Conservation (phyloP, 169 alveolate species). For the Eimeria brunetti region DNA sequence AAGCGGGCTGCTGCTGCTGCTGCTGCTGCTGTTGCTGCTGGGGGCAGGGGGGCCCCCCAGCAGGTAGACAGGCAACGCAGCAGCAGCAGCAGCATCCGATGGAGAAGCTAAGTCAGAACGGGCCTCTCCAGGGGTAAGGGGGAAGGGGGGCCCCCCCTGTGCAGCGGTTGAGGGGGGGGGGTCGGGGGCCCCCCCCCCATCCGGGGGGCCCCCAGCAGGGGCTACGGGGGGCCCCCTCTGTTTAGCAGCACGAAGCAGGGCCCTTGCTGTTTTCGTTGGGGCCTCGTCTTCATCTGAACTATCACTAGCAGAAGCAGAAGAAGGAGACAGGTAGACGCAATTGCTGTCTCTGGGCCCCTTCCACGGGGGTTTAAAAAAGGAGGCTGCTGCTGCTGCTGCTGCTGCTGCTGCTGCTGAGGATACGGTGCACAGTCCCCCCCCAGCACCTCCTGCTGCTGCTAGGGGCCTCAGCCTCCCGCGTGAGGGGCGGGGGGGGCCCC, state of each 20-base stretch:
- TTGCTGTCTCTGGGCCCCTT: conserved; percentile 41
- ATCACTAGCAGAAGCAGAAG: conserved; percentile 29
- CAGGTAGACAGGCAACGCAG: background rate
- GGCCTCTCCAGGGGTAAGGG: background rate
- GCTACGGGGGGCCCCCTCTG: background rate
- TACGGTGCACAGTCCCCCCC: too few relatives aligned
- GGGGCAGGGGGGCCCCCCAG: background rate
- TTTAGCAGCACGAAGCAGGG: background rate
- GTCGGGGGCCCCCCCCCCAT: background rate
- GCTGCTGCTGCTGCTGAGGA: conserved; percentile 13
- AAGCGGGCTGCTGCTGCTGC: background rate
- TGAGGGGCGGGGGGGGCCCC: background rate
- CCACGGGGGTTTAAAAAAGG: conserved; percentile 30
- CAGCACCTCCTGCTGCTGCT: background rate
- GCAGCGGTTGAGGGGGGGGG: too few relatives aligned
- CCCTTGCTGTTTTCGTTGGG: conserved; percentile 16
- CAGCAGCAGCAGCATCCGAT: background rate
- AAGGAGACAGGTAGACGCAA: conserved; percentile 25
- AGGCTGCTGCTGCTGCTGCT: background rate
- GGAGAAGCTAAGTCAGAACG: background rate
- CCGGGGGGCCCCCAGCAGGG: background rate
- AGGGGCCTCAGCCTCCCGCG: background rate
- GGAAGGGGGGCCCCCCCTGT: conserved; percentile 24
- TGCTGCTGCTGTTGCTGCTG: background rate
- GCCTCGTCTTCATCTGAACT: conserved; percentile 47